phyloP scores from a whole-genome alignment of 2,329 filamentous ascomycete species.

The Tolypocladium inflatum region DNA sequence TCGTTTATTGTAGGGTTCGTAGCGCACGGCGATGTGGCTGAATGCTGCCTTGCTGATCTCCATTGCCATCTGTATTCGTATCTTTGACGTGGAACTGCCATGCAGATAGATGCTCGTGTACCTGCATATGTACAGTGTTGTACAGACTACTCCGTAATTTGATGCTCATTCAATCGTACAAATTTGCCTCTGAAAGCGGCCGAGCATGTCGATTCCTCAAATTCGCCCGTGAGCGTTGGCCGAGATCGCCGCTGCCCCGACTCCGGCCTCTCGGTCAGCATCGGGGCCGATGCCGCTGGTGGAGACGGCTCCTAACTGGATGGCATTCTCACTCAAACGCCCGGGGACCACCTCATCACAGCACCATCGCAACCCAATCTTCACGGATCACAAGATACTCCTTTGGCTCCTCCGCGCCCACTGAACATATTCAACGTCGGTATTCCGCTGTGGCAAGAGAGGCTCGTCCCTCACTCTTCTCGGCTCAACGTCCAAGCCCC shows the following conservation, averaged over 20 bases:
- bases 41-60: no score
- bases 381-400: background rate
- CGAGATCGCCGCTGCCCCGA: background rate
- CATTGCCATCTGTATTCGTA: no score
- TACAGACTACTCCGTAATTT: no score
- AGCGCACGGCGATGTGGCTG: no score
- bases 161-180: background rate
- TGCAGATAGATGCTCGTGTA: no score
- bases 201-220: background rate
- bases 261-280: background rate
- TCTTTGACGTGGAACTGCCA: no score
- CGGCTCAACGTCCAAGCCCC: background rate
- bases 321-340: background rate
- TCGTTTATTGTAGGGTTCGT: no score
- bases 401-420: background rate
- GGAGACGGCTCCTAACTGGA: background rate
- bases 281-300: background rate
- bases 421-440: background rate
- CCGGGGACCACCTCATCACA: background rate
- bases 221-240: background rate
- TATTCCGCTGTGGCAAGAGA: background rate
- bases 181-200: no score
- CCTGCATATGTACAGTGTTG: background rate
- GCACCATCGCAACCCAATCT: background rate
- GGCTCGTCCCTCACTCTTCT: background rate